Base-by-base conservation (phyloP, 2,329 filamentous ascomycete genomes). In the Trichophyton equinum region DNA sequence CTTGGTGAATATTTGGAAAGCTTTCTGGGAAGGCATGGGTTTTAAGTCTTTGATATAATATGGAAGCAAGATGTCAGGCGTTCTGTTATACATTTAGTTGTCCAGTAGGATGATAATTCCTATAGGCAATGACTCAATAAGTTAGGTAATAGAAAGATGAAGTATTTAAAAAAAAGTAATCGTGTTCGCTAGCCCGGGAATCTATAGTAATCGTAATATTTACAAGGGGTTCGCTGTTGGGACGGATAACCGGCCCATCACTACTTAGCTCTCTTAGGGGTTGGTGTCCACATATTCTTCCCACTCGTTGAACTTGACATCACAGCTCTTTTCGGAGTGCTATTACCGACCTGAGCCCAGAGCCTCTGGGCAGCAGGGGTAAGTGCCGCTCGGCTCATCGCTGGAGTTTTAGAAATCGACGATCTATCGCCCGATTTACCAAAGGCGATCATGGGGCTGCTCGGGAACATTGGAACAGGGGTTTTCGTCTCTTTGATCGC, bases 401-500 rank as follows among this genome's bases (percentile, higher is more conserved):
- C 58, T 38, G 30, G 61, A 22, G n/a, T 61, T 62, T 58, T 66
- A 60, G 57, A 62, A 15, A 57, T 68, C 38, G 64, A 66, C 27
- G 57, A 65, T 61, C 60, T 62, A 20, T 64, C 63, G 46, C 64
- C 63, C 0, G 69, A 68, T 4, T 67, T 66, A 4, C 69, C 69
- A 63, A 73, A 72, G 57, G 71, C 70, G 27, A 75, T 59, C 57
- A 72, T 69, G 2, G 74, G 74, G 64, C 72, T 75, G 61, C 74
- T 75, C 1, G 73, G 68, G 57, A 76, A 75, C 4, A 68, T 72
- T 6, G 74, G 73, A 7, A 73, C 67, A 11, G 71, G 70, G 0
- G 72, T 78, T 66, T 79, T 87, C 13, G 81, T 85, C 3, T 80
- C 83, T 64, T 83, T 79, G 25, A 83, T 84, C 18, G 81, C 76